Percentiles rank a stretch among this genome's conserved stretches.
Evolutionary conservation across 768 basidiomycete species (phyloP).

Genomic region (Udeniomyces megalosporus): DNA sequence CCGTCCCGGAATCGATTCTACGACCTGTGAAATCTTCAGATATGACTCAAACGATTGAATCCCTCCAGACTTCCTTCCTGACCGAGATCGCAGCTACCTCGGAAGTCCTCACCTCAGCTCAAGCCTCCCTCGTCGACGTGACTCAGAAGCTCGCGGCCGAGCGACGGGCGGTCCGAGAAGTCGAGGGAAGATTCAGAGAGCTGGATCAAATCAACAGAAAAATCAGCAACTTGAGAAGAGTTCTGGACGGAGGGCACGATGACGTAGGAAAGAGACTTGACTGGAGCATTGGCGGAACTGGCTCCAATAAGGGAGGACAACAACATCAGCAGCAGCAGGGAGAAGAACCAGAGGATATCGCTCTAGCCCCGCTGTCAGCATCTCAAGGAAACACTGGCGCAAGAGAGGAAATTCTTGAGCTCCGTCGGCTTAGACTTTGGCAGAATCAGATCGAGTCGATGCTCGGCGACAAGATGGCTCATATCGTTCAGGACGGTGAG

Average conservation of each 20-base stretch:
- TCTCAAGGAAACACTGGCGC: neutral
- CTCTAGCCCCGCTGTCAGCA: too few species aligned
- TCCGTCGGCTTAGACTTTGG: conserved; percentile 70
- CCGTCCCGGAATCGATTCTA: too few species aligned
- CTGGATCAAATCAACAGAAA: conserved; percentile 68
- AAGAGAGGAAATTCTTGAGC: conserved; percentile 43
- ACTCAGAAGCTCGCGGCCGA: conserved; percentile 83
- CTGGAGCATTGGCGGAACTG: too few species aligned
- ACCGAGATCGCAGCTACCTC: conserved; percentile 72
- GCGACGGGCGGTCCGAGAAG: conserved; percentile 61
- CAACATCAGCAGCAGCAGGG: too few species aligned
- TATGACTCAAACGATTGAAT: conserved; percentile 69
- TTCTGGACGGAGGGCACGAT: conserved; percentile 54
- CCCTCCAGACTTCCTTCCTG: conserved; percentile 59
- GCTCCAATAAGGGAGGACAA: too few species aligned
- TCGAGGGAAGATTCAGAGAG: conserved; percentile 57
- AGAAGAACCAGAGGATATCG: too few species aligned
- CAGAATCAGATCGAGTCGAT: conserved; percentile 60
- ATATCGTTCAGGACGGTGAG: conserved; percentile 59
- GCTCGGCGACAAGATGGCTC: conserved; percentile 50
- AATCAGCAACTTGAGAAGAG: conserved; percentile 66
- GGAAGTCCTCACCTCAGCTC: conserved; percentile 70
- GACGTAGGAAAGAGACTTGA: conserved; percentile 48
- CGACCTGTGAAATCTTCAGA: conserved; percentile 47
- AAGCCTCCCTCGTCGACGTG: conserved; percentile 69